Evolutionary conservation across 306 rosid genomes (phyloP).

Genomic region (Vigna reflexopilosa): DNA sequence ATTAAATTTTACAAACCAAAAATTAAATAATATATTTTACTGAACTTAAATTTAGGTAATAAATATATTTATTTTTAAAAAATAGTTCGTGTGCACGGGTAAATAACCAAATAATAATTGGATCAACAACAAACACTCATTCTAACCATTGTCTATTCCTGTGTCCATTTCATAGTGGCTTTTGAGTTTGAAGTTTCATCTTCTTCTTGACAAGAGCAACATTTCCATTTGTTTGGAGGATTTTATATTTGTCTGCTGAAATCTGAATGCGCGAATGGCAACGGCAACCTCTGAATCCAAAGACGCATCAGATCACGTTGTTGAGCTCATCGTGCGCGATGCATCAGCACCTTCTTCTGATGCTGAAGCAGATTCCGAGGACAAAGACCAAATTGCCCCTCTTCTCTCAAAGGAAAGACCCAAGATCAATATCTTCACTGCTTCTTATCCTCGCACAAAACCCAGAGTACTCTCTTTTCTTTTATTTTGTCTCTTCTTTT

Average conservation of each 20-base stretch:
- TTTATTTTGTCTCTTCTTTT: too few species aligned
- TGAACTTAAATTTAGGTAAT: too few species aligned
- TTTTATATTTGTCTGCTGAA: background rate
- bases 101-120: too few species aligned
- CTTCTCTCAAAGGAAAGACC: constrained; percentile 68
- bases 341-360: constrained; percentile 2
- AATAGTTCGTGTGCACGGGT: too few species aligned
- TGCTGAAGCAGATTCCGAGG: constrained; percentile 38
- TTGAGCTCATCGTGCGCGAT: constrained; percentile 67
- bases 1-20: too few species aligned
- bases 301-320: constrained; percentile 50
- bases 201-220: background rate
- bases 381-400: constrained; percentile 60
- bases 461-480: constrained; percentile 51
- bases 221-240: background rate
- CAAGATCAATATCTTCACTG: constrained; percentile 82
- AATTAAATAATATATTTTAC: too few species aligned
- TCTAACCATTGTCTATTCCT: too few species aligned
- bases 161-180: too few species aligned
- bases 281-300: constrained; percentile 48
- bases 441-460: constrained; percentile 68
- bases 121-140: too few species aligned
- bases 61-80: too few species aligned
- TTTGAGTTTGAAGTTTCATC: background rate
- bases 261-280: constrained; percentile 31